Evolutionary conservation across 2,329 filamentous ascomycete genomes (phyloP), one percentile per base, ranked within the genome.

Genomic region (Botryotinia convoluta): DNA sequence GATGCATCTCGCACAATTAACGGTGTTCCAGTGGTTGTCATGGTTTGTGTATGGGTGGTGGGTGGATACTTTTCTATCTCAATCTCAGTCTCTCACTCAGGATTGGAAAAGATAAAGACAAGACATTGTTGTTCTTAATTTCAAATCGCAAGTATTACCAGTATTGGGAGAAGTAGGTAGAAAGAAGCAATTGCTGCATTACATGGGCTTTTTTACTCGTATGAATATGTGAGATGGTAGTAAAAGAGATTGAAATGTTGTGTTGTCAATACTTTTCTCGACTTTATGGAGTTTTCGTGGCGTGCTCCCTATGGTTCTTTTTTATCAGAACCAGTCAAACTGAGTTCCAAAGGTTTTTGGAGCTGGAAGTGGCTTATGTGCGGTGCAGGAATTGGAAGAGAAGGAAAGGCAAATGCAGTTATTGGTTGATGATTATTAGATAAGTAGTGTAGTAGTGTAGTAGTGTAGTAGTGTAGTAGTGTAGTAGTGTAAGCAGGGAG

Each of bases 321-420:
- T 67, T 57, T 65, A 54, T 37, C 7, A 51, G 44, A 45, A 20
- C 61, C 61, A 64, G 61, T 45, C 61, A 64, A 64, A 42, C 4
- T 18, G 61, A 22, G 39, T 14, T 22, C 39, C 61, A 7, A 22
- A 45, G n/a, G 8, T 3, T 2, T 74, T 8, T 65, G 26, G 75
- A 72, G 63, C 78, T 76, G 63, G 78, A 77, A n/a, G 74, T 76
- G 54, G 79, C 78, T 68, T 74, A 74, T 45, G 77, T 72, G 59
- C 67, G 72, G 76, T 77, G 77, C 45, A 75, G 69, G 67, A 71
- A 18, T 57, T 8, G 16, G 45, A 29, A 37, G n/a, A 45, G 64
- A 68, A 39, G 22, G 44, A 7, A n/a, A 20, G 4, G 4, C 26
- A 9, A 8, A 22, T n/a, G 45, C 26, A 54, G 18, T n/a, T 37